Percentiles rank a stretch among this genome's conserved stretches.
These are phyloP conservation scores for Talaromyces albobiverticillius DNA, from an alignment of 2,329 filamentous ascomycete genomes.

Conservation along the genomic window DNA sequence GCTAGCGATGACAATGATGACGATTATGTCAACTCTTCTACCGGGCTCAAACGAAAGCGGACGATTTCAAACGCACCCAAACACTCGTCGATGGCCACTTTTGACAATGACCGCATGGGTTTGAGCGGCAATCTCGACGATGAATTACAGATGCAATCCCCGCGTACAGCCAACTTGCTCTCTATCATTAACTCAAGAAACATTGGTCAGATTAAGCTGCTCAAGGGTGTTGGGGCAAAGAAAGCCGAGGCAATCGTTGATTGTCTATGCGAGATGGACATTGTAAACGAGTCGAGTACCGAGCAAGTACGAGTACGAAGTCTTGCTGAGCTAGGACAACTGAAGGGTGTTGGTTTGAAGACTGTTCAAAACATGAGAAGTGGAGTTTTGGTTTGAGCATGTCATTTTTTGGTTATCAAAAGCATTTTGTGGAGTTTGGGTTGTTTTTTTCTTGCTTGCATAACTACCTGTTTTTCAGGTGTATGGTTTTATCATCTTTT, in stretches of 20 bases:
- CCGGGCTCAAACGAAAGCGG: slow-evolving; percentile 24
- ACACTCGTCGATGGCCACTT: slow-evolving; percentile 3
- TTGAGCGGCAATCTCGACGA: slow-evolving; percentile 19
- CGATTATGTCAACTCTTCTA: slow-evolving; percentile 20
- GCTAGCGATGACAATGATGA: slow-evolving; percentile 29
- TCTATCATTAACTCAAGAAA: slow-evolving; percentile 47
- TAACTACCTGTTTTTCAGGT: not conserved
- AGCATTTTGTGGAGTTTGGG: slow-evolving; percentile 9
- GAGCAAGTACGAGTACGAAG: slow-evolving; percentile 33
- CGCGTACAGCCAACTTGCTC: slow-evolving; percentile 43
- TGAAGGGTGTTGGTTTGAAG: slow-evolving; percentile 45
- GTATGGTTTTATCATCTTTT: not conserved
- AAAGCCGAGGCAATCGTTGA: slow-evolving; percentile 49
- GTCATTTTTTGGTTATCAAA: slow-evolving; percentile 14
- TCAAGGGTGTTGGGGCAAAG: slow-evolving; percentile 47
- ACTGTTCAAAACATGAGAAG: slow-evolving; percentile 48
- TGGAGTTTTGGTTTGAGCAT: slow-evolving; percentile 34
- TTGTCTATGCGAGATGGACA: slow-evolving; percentile 44
- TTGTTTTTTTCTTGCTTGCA: slow-evolving; percentile 5
- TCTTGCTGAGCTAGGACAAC: slow-evolving; percentile 38
- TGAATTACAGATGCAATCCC: slow-evolving; percentile 27
- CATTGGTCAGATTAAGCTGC: slow-evolving; percentile 43
- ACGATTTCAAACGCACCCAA: slow-evolving; percentile 21
- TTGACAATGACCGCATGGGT: not conserved
- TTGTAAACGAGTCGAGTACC: slow-evolving; percentile 18